Evolutionary conservation across 2,329 filamentous ascomycete genomes (phyloP).

Genomic region (Mollisia scopiformis): DNA sequence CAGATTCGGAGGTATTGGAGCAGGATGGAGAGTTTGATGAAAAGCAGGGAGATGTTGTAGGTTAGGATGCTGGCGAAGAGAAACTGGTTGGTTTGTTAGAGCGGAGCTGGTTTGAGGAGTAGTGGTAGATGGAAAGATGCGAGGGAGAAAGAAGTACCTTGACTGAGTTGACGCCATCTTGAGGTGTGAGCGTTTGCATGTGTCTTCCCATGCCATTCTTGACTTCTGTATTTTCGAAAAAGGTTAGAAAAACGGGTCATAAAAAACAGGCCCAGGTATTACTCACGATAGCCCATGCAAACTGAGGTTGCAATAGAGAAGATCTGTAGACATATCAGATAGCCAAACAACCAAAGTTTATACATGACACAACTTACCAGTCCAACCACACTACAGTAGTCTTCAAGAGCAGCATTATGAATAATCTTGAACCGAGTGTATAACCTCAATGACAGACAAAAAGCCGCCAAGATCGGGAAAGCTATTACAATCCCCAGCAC

Average conservation of each 20-base stretch:
- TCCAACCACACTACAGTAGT: not conserved
- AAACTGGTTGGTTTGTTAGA: not conserved
- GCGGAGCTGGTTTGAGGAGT: not conserved
- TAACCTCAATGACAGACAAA: slow-evolving; percentile 1
- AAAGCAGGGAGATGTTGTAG: slow-evolving; percentile 12
- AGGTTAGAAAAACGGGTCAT: not conserved
- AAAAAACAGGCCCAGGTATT: not conserved
- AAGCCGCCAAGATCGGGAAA: slow-evolving; percentile 4
- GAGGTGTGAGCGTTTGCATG: not conserved
- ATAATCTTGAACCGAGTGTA: slow-evolving; percentile 11
- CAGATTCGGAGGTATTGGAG: slow-evolving; percentile 14
- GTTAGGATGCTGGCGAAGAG: slow-evolving; percentile 10
- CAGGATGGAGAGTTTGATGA: slow-evolving; percentile 18
- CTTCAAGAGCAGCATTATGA: slow-evolving; percentile 7
- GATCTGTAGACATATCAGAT: not conserved
- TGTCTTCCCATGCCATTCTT: slow-evolving; percentile 13
- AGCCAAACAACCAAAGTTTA: not conserved
- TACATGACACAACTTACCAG: not conserved
- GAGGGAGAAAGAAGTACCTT: not conserved
- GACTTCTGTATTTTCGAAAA: slow-evolving; percentile 2
- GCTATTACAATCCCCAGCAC: slow-evolving; percentile 4
- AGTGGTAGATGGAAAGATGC: not conserved
- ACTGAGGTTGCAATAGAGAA: slow-evolving; percentile 10
- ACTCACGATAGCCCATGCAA: not conserved
- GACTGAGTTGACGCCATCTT: not conserved